phyloP scores from a whole-genome alignment of 257 asterid species.

The Salvia hispanica region DNA sequence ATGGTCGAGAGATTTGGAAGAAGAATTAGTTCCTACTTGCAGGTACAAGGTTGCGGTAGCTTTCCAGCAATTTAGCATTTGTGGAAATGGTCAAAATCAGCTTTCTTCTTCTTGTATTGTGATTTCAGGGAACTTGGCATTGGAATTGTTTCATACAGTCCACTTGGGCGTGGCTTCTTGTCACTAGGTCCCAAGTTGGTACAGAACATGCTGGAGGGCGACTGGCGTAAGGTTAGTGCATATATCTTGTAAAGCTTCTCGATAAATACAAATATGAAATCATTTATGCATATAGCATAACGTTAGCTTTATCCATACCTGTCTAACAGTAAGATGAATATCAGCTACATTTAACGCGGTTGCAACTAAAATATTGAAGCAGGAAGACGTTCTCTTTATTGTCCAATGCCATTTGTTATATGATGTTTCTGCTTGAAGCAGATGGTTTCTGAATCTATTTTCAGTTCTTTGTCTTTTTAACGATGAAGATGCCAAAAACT shows the following conservation, averaged over 20 bases:
- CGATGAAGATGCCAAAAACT: neutral
- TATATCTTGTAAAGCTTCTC: neutral
- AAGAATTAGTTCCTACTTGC: constrained; percentile 57
- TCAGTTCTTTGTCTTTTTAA: neutral
- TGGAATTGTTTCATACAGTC: constrained; percentile 45
- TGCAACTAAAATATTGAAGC: neutral
- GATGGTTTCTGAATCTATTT: neutral
- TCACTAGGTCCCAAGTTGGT: constrained; percentile 30
- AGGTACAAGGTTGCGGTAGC: constrained; percentile 34
- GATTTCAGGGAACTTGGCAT: constrained; percentile 44
- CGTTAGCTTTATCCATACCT: neutral
- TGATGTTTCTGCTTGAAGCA: too few relatives aligned
- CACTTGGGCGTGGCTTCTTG: constrained; percentile 42
- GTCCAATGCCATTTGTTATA: too few relatives aligned
- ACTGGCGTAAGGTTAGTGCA: constrained; percentile 36
- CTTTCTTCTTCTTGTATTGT: neutral
- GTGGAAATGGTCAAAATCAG: neutral
- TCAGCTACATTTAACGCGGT: neutral
- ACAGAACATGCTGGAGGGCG: constrained; percentile 16
- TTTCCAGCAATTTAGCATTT: neutral
- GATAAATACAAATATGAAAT: neutral
- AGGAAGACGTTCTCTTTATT: neutral
- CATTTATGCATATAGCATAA: neutral
- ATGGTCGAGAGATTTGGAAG: constrained; percentile 52
- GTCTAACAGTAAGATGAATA: too few relatives aligned